Evolutionary conservation across 177 flowering plant species (phyloP).

Genomic region (Vitis hybrid): DNA sequence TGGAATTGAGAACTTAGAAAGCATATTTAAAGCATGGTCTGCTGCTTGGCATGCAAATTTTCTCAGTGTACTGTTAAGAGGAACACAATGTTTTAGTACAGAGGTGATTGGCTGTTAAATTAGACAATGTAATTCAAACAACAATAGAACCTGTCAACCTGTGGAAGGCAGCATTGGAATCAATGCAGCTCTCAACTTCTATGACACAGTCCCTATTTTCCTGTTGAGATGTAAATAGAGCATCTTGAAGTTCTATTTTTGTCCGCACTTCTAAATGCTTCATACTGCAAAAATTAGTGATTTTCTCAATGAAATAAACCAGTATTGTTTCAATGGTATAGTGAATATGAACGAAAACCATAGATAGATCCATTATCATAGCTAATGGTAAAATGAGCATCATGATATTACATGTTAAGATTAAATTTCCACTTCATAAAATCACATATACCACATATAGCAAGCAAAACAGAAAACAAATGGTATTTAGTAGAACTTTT

Average conservation of each 20-base stretch:
- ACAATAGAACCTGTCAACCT: constrained; percentile 42
- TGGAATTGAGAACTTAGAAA: constrained; percentile 38
- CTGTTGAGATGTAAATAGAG: constrained; percentile 44
- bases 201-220: constrained; percentile 62
- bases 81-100: constrained; percentile 10
- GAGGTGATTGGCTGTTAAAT: neutral
- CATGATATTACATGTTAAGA: no score
- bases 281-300: constrained; percentile 45
- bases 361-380: no score
- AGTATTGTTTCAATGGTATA: neutral
- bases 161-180: constrained; percentile 74
- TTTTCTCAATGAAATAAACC: neutral
- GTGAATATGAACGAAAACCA: neutral
- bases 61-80: constrained; percentile 48
- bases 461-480: no score
- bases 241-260: constrained; percentile 67
- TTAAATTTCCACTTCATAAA: no score
- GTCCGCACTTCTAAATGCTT: constrained; percentile 66
- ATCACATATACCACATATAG: no score
- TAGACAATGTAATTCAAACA: neutral
- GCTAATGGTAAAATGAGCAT: no score
- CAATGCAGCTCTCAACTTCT: constrained; percentile 85
- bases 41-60: constrained; percentile 66
- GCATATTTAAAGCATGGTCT: constrained; percentile 45
- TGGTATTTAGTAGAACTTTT: no score